These are phyloP conservation scores for Chaetomium fimeti DNA, from an alignment of 495 filamentous ascomycete species.

Conservation along the genomic window DNA sequence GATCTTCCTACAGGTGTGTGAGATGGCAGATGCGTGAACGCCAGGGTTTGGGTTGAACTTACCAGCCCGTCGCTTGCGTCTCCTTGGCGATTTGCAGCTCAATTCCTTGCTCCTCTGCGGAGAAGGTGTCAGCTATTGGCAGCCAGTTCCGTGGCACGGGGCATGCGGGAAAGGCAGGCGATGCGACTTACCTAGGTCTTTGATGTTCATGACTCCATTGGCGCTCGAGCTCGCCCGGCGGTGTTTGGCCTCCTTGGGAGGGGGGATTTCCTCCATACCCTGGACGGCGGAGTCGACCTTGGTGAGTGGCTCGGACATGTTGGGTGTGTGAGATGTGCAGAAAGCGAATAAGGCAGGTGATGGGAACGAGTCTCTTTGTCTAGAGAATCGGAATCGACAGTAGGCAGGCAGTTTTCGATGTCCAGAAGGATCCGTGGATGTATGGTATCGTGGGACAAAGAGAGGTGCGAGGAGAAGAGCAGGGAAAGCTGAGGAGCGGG, in stretches of 20 bases:
- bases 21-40: background rate
- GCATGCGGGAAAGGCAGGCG: background rate
- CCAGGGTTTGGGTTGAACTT: constrained; percentile 39
- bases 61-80: constrained; percentile 90
- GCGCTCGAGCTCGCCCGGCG: constrained; percentile 64
- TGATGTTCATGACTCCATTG: constrained; percentile 74
- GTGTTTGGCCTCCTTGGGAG: constrained; percentile 51
- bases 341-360: constrained; percentile 12
- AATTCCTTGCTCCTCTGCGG: constrained; percentile 68
- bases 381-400: background rate
- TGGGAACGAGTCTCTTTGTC: constrained; percentile 17
- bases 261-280: constrained; percentile 66
- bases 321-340: constrained; percentile 31
- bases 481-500: constrained; percentile 24
- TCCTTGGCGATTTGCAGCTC: constrained; percentile 78
- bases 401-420: background rate
- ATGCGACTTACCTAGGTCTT: constrained; percentile 68
- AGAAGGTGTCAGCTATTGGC: constrained; percentile 12
- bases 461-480: constrained; percentile 23
- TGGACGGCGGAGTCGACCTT: constrained; percentile 87
- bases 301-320: constrained; percentile 68
- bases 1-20: constrained; percentile 66
- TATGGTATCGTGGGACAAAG: constrained; percentile 28
- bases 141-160: background rate
- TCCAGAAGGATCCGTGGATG: background rate